These are phyloP conservation scores for Linnemannia zychae DNA, from an alignment of 192 early-diverging fungal species.

Conservation along the genomic window DNA sequence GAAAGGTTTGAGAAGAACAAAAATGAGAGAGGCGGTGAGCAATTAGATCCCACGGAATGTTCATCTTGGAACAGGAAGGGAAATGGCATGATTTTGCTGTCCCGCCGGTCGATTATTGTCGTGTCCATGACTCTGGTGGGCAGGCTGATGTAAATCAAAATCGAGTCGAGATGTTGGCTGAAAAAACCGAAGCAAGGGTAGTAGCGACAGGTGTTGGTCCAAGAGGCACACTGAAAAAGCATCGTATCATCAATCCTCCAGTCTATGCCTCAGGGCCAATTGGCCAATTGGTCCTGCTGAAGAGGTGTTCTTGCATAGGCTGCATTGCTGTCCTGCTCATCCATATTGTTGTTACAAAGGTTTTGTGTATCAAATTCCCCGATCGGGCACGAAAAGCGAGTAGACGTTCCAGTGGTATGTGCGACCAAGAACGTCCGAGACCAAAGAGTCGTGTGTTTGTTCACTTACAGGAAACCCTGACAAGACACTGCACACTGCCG, in stretches of 20 bases:
- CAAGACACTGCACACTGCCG: conserved; percentile 76
- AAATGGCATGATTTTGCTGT: background rate
- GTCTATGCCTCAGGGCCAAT: background rate
- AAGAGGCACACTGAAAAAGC: background rate
- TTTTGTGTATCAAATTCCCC: background rate
- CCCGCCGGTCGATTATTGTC: background rate
- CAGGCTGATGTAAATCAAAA: background rate
- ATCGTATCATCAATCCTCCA: background rate
- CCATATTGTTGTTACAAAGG: background rate
- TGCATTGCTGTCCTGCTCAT: background rate
- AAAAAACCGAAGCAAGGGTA: too few species aligned
- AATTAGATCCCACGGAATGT: conserved; percentile 7
- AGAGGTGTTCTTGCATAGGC: background rate
- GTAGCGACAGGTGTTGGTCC: background rate
- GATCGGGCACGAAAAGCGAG: background rate
- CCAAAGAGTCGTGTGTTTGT: background rate
- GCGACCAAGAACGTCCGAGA: background rate
- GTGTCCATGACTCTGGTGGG: background rate
- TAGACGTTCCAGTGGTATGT: background rate
- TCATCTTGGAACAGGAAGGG: background rate
- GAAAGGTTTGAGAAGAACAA: background rate
- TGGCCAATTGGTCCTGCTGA: background rate
- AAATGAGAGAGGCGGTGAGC: background rate
- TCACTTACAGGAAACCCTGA: conserved; percentile 76
- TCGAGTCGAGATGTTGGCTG: background rate